These are phyloP conservation scores for Alternaria ventricosa DNA, from an alignment of 2,329 filamentous ascomycete species.

Conservation along the genomic window DNA sequence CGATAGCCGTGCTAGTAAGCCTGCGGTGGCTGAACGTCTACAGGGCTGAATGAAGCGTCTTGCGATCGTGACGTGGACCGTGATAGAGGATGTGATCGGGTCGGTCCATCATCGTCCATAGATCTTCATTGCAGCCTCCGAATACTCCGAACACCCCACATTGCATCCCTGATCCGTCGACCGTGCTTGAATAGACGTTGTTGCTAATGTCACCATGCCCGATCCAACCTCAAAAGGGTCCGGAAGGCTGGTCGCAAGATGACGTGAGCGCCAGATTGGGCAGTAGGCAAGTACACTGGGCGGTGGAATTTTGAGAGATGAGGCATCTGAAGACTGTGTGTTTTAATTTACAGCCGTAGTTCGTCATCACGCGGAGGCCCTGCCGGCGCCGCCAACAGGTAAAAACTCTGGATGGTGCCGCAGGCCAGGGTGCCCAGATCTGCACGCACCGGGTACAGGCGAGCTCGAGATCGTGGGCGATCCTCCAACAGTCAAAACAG, in stretches of 20 bases:
- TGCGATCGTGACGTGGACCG: not conserved
- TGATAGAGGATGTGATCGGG: not conserved
- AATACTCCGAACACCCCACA: not conserved
- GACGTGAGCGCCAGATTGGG: not conserved
- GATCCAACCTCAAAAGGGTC: not conserved
- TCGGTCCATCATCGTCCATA: not conserved
- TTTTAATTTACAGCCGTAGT: not conserved
- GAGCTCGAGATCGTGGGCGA: slow-evolving; percentile 6
- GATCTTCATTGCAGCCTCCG: not conserved
- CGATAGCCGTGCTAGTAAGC: not conserved
- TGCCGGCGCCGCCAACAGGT: not conserved
- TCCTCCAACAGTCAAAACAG: not conserved
- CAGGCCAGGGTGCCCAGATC: slow-evolving; percentile 1
- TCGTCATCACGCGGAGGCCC: not conserved
- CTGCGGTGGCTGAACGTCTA: not conserved
- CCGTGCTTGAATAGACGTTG: not conserved
- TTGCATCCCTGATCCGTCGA: not conserved
- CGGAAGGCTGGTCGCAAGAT: not conserved
- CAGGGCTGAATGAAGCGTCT: not conserved
- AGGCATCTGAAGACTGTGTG: not conserved
- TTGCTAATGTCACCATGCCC: not conserved
- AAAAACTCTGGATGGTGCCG: not conserved
- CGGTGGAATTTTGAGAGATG: not conserved
- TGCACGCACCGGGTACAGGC: slow-evolving; percentile 6
- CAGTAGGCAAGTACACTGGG: not conserved